Base-by-base conservation (phyloP, 2,329 filamentous ascomycete genomes). In the Drechslerella dactyloides region DNA sequence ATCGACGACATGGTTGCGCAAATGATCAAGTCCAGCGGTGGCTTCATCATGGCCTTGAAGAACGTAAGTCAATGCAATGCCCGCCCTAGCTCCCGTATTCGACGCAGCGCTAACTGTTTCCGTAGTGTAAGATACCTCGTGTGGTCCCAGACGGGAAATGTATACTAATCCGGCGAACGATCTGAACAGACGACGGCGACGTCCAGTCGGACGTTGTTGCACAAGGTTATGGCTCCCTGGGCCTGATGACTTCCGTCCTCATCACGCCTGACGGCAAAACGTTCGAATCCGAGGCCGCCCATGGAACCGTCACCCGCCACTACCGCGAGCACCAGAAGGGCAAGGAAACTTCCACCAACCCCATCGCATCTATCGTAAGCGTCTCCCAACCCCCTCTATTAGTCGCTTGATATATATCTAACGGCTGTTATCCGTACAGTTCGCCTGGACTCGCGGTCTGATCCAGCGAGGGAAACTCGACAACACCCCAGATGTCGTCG, bases 1-100 rank as follows among this genome's bases (percentile, higher is more conserved):
- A 97, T 99, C 79, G 94, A 99, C 82, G 94, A 99, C 83, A 97
- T 99, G 94, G 94, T 99, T 75, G 94, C 94, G 55, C 94, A 99
- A 86, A 99, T 99, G 94, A 90, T 99, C 85, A 99, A 99, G 90
- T 94, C 90, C 82, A 87, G 89, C 78, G 94, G 94, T 77, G 94
- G 94, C 74, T 97, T 94, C 82, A 87, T 97, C 80, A 97, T 97
- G 85, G 94, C 94, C 74, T 87, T 97, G 81, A 99, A 99, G 89
- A 97, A 76, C 62, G 91, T 96, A 80, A 81, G 88, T 33, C 27
- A 33, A 33, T 84, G 60, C 42, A 11, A 24, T 8, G 17, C 7
- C 3, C n/a, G 15, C 17, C 23, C 50, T 52, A 60, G 35, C 74
- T 19, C 30, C 42, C 2, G 13, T 35, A 55, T 17, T 15, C 27